phyloP scores from a whole-genome alignment of 1,284 basidiomycete genomes.

The Agaricales sp. region DNA sequence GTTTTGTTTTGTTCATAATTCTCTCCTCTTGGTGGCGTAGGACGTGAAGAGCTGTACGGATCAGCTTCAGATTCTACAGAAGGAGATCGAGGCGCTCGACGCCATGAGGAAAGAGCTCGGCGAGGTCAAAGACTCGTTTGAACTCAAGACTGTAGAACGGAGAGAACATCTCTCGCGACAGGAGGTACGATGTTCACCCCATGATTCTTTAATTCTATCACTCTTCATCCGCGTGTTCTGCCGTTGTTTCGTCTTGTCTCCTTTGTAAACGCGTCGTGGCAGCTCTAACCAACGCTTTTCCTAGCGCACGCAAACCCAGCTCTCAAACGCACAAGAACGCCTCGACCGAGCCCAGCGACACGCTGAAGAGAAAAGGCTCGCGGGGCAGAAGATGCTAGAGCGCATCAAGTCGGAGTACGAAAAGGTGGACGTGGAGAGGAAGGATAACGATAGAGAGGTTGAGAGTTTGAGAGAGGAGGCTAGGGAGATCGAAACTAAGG shows the following conservation, averaged over 20 bases:
- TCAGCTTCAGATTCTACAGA: constrained; percentile 62
- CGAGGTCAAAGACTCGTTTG: constrained; percentile 54
- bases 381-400: constrained; percentile 60
- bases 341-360: constrained; percentile 64
- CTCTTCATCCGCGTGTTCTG: background rate
- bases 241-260: background rate
- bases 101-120: constrained; percentile 51
- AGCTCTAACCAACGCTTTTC: background rate
- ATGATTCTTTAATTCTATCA: background rate
- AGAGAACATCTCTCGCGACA: constrained; percentile 55
- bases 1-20: background rate
- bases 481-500: constrained; percentile 53
- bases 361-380: constrained; percentile 61
- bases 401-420: constrained; percentile 68
- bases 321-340: constrained; percentile 69
- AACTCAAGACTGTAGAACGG: constrained; percentile 61
- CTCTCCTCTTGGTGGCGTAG: constrained; percentile 21
- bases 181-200: constrained; percentile 39
- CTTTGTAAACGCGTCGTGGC: too few species aligned
- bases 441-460: constrained; percentile 66
- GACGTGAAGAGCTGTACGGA: constrained; percentile 60
- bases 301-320: constrained; percentile 67
- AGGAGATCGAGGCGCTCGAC: constrained; percentile 54
- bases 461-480: constrained; percentile 64
- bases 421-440: constrained; percentile 60